phyloP scores from a whole-genome alignment of 2,329 filamentous ascomycete species.

The Colletotrichum sp. region DNA sequence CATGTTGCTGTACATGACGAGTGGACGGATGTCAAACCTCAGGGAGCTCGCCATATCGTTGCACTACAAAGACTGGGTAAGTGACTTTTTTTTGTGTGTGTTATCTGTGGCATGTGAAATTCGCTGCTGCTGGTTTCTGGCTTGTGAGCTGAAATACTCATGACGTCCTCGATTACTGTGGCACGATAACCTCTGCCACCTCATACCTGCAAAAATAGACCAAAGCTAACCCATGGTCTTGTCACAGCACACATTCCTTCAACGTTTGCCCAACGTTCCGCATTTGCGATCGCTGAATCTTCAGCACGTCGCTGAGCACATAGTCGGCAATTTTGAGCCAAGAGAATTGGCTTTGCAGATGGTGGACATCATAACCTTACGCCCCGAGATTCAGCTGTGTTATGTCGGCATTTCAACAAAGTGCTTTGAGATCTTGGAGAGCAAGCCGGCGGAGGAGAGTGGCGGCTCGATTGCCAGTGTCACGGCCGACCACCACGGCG shows the following conservation, averaged over 20 bases:
- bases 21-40: conserved; percentile 75
- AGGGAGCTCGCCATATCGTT: conserved; percentile 75
- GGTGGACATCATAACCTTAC: conserved; percentile 77
- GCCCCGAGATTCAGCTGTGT: conserved; percentile 77
- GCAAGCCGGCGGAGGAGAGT: conserved; percentile 49
- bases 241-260: conserved; percentile 76
- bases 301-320: conserved; percentile 68
- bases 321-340: conserved; percentile 59
- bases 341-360: conserved; percentile 78
- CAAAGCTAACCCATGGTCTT: conserved; percentile 14
- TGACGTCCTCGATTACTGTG: neutral
- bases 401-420: conserved; percentile 79
- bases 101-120: neutral
- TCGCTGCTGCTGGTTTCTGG: neutral
- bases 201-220: neutral
- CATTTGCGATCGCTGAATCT: conserved; percentile 76
- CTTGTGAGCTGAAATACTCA: neutral
- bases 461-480: conserved; percentile 22
- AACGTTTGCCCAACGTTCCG: conserved; percentile 72
- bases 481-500: conserved; percentile 20
- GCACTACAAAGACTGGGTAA: conserved; percentile 80
- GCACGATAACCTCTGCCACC: neutral
- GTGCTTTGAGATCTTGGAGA: conserved; percentile 83
- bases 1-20: conserved; percentile 75
- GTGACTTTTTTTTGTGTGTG: conserved; percentile 29